Evolutionary conservation across 805 yeast species (phyloP).

Genomic region (Diddensiella santjacobensis): DNA sequence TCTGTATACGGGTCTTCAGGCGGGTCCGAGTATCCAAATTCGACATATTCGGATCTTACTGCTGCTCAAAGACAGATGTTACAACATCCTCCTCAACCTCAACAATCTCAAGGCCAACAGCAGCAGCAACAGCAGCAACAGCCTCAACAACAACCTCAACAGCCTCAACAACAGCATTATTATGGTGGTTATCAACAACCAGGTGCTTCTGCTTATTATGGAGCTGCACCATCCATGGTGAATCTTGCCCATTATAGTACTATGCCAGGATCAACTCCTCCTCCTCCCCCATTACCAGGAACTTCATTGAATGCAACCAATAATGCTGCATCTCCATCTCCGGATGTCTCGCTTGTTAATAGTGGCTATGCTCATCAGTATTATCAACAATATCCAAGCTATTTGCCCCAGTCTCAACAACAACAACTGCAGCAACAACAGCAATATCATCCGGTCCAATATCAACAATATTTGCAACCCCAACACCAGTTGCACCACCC

Average conservation of each 20-base stretch:
- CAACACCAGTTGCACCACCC: conserved; percentile 11
- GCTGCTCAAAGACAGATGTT: conserved; percentile 4
- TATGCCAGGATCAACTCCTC: conserved; percentile 2
- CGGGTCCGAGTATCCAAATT: neutral
- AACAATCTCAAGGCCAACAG: conserved; percentile 13
- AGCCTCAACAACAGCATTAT: conserved; percentile 20
- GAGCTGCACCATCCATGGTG: neutral
- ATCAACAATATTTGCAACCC: conserved; percentile 12
- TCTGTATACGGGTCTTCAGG: neutral
- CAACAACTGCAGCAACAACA: conserved; percentile 17
- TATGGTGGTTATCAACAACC: conserved; percentile 5
- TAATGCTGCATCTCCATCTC: conserved; percentile 2
- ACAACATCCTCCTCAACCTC: conserved; percentile 15
- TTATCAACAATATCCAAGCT: conserved; percentile 4
- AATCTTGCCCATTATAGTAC: conserved; percentile 1
- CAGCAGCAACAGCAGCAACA: conserved; percentile 15
- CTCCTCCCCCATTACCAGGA: neutral
- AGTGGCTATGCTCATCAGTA: conserved; percentile 8
- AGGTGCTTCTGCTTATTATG: neutral
- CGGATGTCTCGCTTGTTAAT: conserved; percentile 3
- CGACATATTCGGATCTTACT: conserved; percentile 3
- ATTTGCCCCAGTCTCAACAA: neutral
- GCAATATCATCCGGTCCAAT: conserved; percentile 10
- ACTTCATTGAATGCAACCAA: conserved; percentile 4
- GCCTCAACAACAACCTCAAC: conserved; percentile 15